phyloP scores from a whole-genome alignment of 2,329 filamentous ascomycete genomes.

The Penicillium crustosum region DNA sequence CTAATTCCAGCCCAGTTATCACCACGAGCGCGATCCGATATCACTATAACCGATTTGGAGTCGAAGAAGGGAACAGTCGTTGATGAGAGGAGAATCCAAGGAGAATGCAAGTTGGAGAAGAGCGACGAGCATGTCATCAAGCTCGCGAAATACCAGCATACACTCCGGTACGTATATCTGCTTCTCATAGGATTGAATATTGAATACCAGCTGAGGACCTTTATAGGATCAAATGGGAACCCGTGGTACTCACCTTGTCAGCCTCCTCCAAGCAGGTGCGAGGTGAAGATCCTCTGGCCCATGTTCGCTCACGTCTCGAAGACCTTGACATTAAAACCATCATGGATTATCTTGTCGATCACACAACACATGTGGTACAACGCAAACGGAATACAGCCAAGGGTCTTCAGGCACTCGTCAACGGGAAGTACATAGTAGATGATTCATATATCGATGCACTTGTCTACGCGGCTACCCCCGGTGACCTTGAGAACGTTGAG shows the following conservation, averaged over 20 bases:
- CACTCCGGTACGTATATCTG: slow-evolving; percentile 40
- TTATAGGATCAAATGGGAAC: slow-evolving; percentile 71
- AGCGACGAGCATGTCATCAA: slow-evolving; percentile 63
- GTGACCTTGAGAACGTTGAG: slow-evolving; percentile 53
- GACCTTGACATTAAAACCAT: slow-evolving; percentile 86
- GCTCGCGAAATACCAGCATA: slow-evolving; percentile 67
- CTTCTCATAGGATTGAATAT: not conserved
- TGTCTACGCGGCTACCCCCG: slow-evolving; percentile 56
- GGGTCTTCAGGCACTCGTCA: slow-evolving; percentile 81
- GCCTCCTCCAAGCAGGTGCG: slow-evolving; percentile 70
- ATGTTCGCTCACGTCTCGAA: slow-evolving; percentile 67
- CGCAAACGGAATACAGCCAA: slow-evolving; percentile 88
- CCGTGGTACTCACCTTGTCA: slow-evolving; percentile 78
- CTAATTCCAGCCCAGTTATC: slow-evolving; percentile 52
- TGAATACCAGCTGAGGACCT: slow-evolving; percentile 7
- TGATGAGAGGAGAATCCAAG: slow-evolving; percentile 70
- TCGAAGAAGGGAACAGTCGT: slow-evolving; percentile 82
- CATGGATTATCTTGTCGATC: slow-evolving; percentile 65
- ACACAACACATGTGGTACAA: slow-evolving; percentile 84
- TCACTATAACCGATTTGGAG: slow-evolving; percentile 75
- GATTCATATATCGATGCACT: slow-evolving; percentile 72
- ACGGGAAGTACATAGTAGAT: slow-evolving; percentile 74
- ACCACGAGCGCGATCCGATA: slow-evolving; percentile 63
- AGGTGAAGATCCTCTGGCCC: slow-evolving; percentile 60
- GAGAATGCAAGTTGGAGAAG: slow-evolving; percentile 56